A percentile compares a stretch with the other conserved stretches of the same genome.
Conservation (phyloP, 1,284 basidiomycete genomes). For the Trichosporon coremiiforme region DNA sequence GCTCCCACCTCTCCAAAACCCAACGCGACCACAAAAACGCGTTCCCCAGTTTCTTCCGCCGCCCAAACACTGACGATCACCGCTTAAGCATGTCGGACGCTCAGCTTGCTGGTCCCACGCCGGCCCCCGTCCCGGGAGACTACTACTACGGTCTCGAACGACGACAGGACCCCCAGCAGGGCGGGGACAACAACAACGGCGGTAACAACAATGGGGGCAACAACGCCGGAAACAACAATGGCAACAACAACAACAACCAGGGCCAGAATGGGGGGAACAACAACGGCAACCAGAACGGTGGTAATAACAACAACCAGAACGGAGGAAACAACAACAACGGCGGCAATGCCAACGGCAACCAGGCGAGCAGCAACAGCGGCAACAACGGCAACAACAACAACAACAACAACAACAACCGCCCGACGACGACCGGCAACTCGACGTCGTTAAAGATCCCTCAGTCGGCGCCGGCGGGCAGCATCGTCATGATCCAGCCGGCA, state of each 20-base stretch:
- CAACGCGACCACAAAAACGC: not conserved
- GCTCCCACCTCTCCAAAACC: not conserved
- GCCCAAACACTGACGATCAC: conserved; percentile 6
- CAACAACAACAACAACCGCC: not conserved
- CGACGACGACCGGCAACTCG: conserved; percentile 23
- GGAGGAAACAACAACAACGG: not conserved
- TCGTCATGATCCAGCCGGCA: conserved; percentile 65
- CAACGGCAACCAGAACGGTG: conserved; percentile 12
- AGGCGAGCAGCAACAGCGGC: conserved; percentile 2
- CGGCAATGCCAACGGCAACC: not conserved
- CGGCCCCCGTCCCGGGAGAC: conserved; percentile 1
- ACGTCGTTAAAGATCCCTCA: conserved; percentile 48
- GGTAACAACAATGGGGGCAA: not conserved
- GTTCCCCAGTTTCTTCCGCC: not conserved
- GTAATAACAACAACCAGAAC: conserved; percentile 16
- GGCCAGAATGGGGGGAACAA: not conserved
- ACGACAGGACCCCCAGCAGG: conserved; percentile 15
- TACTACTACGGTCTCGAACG: conserved; percentile 10
- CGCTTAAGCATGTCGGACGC: not conserved
- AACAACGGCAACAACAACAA: conserved; percentile 19
- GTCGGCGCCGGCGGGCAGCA: conserved; percentile 53
- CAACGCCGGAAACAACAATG: conserved; percentile 11
- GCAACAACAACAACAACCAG: not conserved
- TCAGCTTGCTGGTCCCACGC: conserved; percentile 12
- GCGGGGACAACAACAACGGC: conserved; percentile 1